phyloP scores from a whole-genome alignment of 164 flowering plant species.

The Kingdonia uniflora region DNA sequence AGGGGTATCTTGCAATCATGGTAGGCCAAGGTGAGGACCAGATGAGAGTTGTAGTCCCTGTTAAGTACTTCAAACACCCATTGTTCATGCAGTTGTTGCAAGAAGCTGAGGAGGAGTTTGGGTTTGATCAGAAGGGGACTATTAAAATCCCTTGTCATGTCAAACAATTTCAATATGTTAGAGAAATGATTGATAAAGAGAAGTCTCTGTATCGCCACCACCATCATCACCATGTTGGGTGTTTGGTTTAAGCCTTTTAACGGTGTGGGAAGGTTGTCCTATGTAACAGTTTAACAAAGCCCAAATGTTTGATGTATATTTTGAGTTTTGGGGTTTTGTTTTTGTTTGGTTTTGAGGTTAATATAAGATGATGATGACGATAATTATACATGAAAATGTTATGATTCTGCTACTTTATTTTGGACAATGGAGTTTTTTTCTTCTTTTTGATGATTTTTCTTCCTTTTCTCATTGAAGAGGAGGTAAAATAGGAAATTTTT shows the following conservation, averaged over 20 bases:
- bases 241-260: constrained; percentile 46
- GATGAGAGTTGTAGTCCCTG: constrained; percentile 61
- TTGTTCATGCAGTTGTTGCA: constrained; percentile 56
- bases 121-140: constrained; percentile 68
- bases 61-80: constrained; percentile 64
- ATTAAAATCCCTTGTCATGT: constrained; percentile 74
- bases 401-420: too few relatives aligned
- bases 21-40: constrained; percentile 50
- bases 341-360: too few relatives aligned
- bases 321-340: too few relatives aligned
- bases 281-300: too few relatives aligned
- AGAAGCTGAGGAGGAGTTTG: constrained; percentile 77
- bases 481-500: too few relatives aligned
- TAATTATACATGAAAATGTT: too few relatives aligned
- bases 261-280: constrained; percentile 17
- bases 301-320: too few relatives aligned
- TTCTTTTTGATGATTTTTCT: too few relatives aligned
- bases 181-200: constrained; percentile 50
- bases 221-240: constrained; percentile 28
- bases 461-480: too few relatives aligned
- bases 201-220: constrained; percentile 21
- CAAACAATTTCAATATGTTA: constrained; percentile 50
- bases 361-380: too few relatives aligned
- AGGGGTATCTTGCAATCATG: constrained; percentile 60
- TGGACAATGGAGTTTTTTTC: too few relatives aligned